Base-by-base conservation (phyloP, 2,329 filamentous ascomycete genomes). In the Trichophyton benhamiae region DNA sequence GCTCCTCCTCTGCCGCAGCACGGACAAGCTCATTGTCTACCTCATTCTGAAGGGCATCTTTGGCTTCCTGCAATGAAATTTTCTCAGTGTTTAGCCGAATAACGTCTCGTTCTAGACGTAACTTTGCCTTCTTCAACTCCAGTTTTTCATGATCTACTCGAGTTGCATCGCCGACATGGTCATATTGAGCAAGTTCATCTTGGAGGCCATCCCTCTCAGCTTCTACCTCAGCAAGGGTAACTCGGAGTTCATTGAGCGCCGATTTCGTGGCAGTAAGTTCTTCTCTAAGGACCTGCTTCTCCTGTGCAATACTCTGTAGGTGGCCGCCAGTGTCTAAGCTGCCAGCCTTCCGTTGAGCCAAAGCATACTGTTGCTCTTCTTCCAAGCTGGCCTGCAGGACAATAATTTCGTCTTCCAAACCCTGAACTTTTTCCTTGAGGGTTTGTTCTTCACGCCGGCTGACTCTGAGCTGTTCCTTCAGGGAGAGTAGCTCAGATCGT, bases 391-490 rank as follows among this genome's bases (percentile, higher is more conserved):
- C 78, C 70, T 90, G 87, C 13, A 91, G 74, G 30, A 89, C 82
- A 60, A 89, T 85, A n/a, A 90, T 79, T 70, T 91, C 88, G 65
- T 91, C 87, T 69, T 91, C 87, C 20, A 91, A 72, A 6, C 80
- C 80, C 62, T 87, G 82, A 1, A 85, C 77, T 70, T 85, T 89
- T 65, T 88, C 85, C 57, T 78, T 77, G 63, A 88, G 78, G 0
- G 79, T 71, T 65, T 84, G 81, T 68, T 83, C 80, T 65, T 86
- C 83, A 22, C 86, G 79, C 65, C 85, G 83, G 27, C 82, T 82
- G 58, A 86, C 78, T n/a, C 87, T 83, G 7, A 91, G 78, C 61
- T 90, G 85, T 65, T 91, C 87, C 60, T 82, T 83, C 7, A 85
- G 80, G 6, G 78, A 75, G 1, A 86, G 83, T 2, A 91, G 75